Evolutionary conservation across 2,329 filamentous ascomycete genomes (phyloP).

Genomic region (Phialocephala subalpina): DNA sequence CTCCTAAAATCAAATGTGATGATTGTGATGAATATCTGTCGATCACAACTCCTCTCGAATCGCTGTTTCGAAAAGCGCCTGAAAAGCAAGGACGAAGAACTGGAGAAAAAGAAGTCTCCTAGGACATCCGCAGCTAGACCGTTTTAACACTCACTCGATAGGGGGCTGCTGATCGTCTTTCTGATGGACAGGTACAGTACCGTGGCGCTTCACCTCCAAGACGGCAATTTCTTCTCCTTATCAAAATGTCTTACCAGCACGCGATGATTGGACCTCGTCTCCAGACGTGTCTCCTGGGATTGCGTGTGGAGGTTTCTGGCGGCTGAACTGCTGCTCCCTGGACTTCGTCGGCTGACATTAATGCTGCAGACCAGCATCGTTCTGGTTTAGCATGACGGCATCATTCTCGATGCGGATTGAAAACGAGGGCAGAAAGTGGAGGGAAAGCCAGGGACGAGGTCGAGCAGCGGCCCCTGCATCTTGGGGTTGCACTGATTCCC

Average conservation of each 20-base stretch:
- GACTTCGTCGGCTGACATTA: slow-evolving; percentile 9
- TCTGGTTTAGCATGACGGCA: slow-evolving; percentile 9
- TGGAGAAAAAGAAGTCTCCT: background rate
- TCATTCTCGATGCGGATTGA: slow-evolving; percentile 8
- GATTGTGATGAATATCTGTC: background rate
- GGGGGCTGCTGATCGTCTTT: background rate
- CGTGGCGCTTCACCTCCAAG: background rate
- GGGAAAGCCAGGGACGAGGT: slow-evolving; percentile 2
- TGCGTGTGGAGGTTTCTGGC: slow-evolving; percentile 9
- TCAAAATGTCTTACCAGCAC: slow-evolving; percentile 10
- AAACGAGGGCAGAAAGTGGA: slow-evolving; percentile 6
- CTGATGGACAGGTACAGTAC: background rate
- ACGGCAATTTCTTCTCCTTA: slow-evolving; percentile 9
- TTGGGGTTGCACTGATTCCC: slow-evolving; percentile 12
- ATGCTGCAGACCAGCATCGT: background rate
- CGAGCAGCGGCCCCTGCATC: slow-evolving; percentile 22
- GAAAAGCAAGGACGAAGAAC: background rate
- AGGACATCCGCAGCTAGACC: background rate
- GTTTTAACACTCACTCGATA: background rate
- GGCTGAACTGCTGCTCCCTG: slow-evolving; percentile 9
- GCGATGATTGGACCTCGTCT: slow-evolving; percentile 6
- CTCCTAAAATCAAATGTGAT: background rate
- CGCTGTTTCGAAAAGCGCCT: slow-evolving; percentile 2
- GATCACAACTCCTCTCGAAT: slow-evolving; percentile 1
- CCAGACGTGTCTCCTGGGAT: background rate